Base-by-base conservation (phyloP, 1,284 basidiomycete species). In the Thelephora terrestris region DNA sequence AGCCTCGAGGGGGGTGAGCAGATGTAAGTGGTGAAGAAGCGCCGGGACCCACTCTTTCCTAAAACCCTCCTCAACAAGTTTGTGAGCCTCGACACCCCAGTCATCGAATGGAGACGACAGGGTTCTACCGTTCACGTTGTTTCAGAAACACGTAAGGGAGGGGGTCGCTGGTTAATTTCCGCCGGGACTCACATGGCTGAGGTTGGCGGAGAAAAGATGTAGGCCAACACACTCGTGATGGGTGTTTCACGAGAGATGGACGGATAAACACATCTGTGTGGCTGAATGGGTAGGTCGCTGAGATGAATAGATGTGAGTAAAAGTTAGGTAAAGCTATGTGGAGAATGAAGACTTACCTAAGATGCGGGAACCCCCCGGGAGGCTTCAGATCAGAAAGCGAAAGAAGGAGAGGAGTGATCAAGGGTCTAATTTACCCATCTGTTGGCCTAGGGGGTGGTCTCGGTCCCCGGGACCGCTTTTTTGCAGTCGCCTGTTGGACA, bases 401-500 rank as follows among this genome's bases (percentile, higher is more conserved):
- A 32, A 14, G 5, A 12, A 14, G 3, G 7, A 32, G 29, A 32
- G 29, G 7, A 32, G 29, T 10, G 29, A 32, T 32, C 7, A 32
- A 32, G 12, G 29, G 12, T 32, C 12, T 32, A 12, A 32, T 32
- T 32, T 32, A 32, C 29, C 29, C 71, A 52, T 61, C 78, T 73
- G 69, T 74, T 25, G 69, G 59, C 45, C 75, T 67, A 51, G 69
- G 74, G 43, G 75, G 63, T 56, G 79, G 75, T 56, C 81, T 76
- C 20, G 83, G 79, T 61, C 82, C 72, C 53, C 83, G 75, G 53
- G 66, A 69, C 52, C 85, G 81, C 62, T 87, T 87, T 71, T 85
- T 85, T 68, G 87, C 83, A 61, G 75, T 88, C 21, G 82, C 84
- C 64, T 87, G 85, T 60, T 89, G 85, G 32, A 88, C 81, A 59